Conservation (phyloP, 768 basidiomycete genomes). For the Antrodiella citrinella region DNA sequence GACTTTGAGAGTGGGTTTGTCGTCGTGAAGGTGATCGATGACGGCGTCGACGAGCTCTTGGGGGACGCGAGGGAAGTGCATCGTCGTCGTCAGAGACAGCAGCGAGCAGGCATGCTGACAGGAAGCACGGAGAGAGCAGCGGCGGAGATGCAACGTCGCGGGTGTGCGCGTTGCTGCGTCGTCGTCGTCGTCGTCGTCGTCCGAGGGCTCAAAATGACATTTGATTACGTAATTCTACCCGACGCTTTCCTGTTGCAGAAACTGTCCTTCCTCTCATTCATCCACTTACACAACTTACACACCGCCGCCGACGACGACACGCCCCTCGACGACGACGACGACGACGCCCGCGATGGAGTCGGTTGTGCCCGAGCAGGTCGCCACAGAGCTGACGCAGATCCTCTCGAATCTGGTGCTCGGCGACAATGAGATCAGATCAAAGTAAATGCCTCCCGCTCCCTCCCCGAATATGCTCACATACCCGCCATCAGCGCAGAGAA, state of each 20-base stretch:
- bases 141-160: too few relatives aligned
- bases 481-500: constrained; percentile 53
- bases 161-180: too few relatives aligned
- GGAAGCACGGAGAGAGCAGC: too few relatives aligned
- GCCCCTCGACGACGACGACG: not conserved
- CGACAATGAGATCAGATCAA: constrained; percentile 74
- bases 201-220: too few relatives aligned
- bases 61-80: not conserved
- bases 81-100: too few relatives aligned
- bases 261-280: too few relatives aligned
- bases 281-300: not conserved
- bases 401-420: constrained; percentile 79
- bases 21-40: not conserved
- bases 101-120: too few relatives aligned
- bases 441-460: constrained; percentile 29
- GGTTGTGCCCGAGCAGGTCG: constrained; percentile 56
- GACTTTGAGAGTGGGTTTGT: not conserved
- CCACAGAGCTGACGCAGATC: constrained; percentile 72
- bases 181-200: too few relatives aligned
- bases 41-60: not conserved
- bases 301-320: not conserved
- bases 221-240: too few relatives aligned
- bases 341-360: constrained; percentile 15
- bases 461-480: not conserved
- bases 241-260: too few relatives aligned